Percentiles rank a stretch among this genome's conserved stretches.
Evolutionary conservation across 257 asterid species (phyloP).

Genomic region (Eustoma russellianum): DNA sequence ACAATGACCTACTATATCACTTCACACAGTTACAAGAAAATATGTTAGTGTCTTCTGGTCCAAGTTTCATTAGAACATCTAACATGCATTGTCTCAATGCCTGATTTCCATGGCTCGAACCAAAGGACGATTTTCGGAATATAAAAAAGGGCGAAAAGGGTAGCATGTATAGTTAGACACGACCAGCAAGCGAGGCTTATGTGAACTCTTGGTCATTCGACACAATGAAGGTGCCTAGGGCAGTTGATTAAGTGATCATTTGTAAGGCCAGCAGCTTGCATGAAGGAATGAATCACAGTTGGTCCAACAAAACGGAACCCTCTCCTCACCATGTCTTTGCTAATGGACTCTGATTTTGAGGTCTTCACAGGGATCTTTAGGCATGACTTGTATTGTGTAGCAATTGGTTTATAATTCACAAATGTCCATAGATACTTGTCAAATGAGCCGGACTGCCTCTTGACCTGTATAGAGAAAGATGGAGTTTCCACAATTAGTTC

Average conservation of each 20-base stretch:
- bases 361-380: constrained; percentile 78
- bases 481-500: neutral
- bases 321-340: constrained; percentile 78
- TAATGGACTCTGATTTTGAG: constrained; percentile 72
- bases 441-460: constrained; percentile 45
- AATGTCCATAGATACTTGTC: constrained; percentile 67
- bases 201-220: constrained; percentile 10
- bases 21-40: constrained; percentile 3
- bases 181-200: constrained; percentile 4
- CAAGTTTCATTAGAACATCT: too few species aligned
- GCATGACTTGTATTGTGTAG: constrained; percentile 48
- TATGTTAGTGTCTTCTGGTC: too few species aligned
- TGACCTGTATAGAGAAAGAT: constrained; percentile 24
- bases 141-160: neutral
- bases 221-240: constrained; percentile 42
- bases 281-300: constrained; percentile 69
- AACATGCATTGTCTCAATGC: too few species aligned
- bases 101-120: too few species aligned
- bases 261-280: constrained; percentile 87
- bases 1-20: neutral
- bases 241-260: constrained; percentile 73
- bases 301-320: constrained; percentile 79
- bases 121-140: too few species aligned
- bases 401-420: constrained; percentile 54
- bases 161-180: constrained; percentile 14